Evolutionary conservation across 495 filamentous ascomycete species (phyloP), one percentile per base, ranked within the genome.

Genomic region (Evansstolkia leycettana): DNA sequence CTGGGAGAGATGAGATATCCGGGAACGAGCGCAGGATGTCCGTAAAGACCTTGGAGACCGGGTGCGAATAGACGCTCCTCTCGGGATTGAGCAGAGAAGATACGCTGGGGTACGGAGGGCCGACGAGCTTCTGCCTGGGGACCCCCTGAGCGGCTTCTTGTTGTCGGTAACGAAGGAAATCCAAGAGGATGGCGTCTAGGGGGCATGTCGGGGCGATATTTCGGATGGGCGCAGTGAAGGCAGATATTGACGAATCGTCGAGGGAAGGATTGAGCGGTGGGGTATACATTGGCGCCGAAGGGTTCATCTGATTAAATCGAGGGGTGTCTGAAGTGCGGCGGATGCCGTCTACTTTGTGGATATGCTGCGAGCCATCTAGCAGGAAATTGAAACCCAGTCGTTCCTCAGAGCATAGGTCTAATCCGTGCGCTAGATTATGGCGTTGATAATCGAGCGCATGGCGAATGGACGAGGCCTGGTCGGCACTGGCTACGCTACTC

Each of bases 21-120:
- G 84, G 82, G 42, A 89, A 87, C 15, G 73, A 77, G 26, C 72
- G 60, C 1, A 89, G 62, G 39, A 90, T 83, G 51, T 89, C 84
- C 16, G 80, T 86, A 46, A 89, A 82, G 7, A 90, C 73, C 43
- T 80, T 82, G 13, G 82, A 86, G 1, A 89, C 64, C 0, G 82
- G 80, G 47, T 89, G 83, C 2, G 77, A 75, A 42, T 69, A 64
- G 5, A 55, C 50, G 40, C 63, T 65, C 23, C 62, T 60, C 32
- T 77, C 63, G 0, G 82, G 80, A 47, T 84, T 78, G 12, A 87
- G 65, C 7, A 89, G 64, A 1, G 80, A 76, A 1, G 78, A 77
- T 34, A 89, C 73, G 38, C 75, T 82, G 5, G 84, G 84, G 47
- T 88, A 86, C 5, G 66, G 58, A 5, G 82, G 84, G 2, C 82